Evolutionary conservation across 2,329 filamentous ascomycete genomes (phyloP), one percentile per base, ranked within the genome.

Genomic region (Ceratocystis smalleyi): DNA sequence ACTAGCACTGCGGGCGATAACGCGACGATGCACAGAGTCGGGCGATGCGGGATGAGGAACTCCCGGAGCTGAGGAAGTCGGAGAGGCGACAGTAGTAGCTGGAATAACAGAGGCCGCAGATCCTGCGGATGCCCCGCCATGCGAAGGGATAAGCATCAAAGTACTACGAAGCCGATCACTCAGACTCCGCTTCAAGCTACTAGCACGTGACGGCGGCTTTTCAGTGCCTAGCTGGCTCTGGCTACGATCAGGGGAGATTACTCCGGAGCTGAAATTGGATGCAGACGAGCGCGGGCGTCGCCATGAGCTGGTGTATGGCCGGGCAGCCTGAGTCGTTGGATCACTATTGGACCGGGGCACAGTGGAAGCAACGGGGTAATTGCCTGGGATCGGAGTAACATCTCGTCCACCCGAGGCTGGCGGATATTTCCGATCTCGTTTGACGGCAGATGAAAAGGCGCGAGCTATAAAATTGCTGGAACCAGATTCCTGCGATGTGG

Each of bases 121-220:
- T 10, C 35, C 59, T 19, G 57, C 70, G 35, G 75, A 73, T 27
- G 78, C 74, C 59, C 77, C 73, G 57, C 77, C 72, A 2, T 75
- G 74, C n/a, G 77, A 68, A 0, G 83, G 83, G 59, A 85, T 69
- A 32, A 85, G 83, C 12, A 83, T 78, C 74, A 86, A 84, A 0
- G 83, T 85, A 43, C 77, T 75, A 72, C 80, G 82, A 73, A 84
- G 73, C 40, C 77, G 79, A 43, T 76, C 72, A 67, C 79, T 82
- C 15, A 85, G 70, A 65, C 77, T 81, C 63, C 77, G 73, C 7
- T 68, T 68, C 0, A 78, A 77, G 43, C 80, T 77, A 65, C 80
- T 78, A 65, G 81, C 77, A 64, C 65, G 65, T 17, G 65, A 66
- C 3, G 55, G 61, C 12, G 65, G 61, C 43, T 64, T 61, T 24